phyloP scores from a whole-genome alignment of 192 early-diverging fungal species.

The Podila clonocystis region DNA sequence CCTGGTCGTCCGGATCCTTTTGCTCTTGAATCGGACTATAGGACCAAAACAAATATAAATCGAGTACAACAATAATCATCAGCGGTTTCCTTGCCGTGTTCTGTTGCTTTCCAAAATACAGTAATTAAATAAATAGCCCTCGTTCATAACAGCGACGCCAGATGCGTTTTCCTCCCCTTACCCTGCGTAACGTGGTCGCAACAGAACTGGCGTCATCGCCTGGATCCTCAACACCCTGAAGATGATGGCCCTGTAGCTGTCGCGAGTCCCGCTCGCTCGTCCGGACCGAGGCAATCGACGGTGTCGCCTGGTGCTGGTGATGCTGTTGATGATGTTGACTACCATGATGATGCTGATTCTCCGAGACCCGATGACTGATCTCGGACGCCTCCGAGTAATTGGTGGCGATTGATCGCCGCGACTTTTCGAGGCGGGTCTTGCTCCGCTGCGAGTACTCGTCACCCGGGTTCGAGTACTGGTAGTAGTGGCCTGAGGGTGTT shows the following conservation, averaged over 20 bases:
- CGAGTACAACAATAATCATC: no score
- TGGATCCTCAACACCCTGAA: background rate
- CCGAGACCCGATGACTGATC: conserved; percentile 14
- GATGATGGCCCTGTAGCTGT: background rate
- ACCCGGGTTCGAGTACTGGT: conserved; percentile 38
- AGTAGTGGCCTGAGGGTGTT: conserved; percentile 25
- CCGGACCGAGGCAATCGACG: conserved; percentile 33
- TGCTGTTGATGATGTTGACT: background rate
- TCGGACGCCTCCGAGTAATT: conserved; percentile 41
- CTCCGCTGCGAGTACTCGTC: conserved; percentile 33
- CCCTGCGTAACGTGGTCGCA: conserved; percentile 5
- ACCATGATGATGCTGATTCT: background rate
- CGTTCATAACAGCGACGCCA: no score
- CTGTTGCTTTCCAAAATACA: no score
- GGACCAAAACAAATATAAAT: background rate
- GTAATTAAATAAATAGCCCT: no score
- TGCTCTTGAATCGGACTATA: conserved; percentile 29
- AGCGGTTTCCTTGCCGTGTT: no score
- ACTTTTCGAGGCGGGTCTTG: conserved; percentile 22
- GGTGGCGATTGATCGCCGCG: conserved; percentile 26
- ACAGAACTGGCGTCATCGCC: conserved; percentile 16
- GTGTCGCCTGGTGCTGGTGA: conserved; percentile 9
- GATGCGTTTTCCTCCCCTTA: background rate
- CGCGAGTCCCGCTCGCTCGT: conserved; percentile 29
- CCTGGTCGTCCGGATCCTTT: conserved; percentile 9